A percentile compares a stretch with the other conserved stretches of the same genome.
Evolutionary conservation across 73 alveolate species (phyloP).

Genomic region (Paramecium tetraurelia): DNA sequence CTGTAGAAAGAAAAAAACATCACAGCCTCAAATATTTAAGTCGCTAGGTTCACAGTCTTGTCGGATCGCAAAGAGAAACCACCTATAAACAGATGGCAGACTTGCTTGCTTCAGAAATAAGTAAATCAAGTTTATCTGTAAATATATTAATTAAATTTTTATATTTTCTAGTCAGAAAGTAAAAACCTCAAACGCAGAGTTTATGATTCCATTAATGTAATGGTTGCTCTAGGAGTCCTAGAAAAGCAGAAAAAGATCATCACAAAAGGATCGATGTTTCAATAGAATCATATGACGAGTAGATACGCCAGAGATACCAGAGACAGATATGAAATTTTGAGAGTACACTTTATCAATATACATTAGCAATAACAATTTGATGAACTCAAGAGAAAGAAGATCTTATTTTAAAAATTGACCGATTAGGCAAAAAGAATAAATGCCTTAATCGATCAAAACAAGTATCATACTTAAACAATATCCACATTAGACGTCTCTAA

Average conservation of each 20-base stretch:
- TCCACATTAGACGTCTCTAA: background rate
- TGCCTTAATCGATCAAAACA: background rate
- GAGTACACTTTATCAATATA: background rate
- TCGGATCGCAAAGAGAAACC: background rate
- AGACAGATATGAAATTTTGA: background rate
- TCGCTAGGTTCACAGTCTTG: background rate
- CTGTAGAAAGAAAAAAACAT: background rate
- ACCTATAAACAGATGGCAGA: constrained; percentile 37
- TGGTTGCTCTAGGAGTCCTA: constrained; percentile 33
- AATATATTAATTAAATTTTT: background rate
- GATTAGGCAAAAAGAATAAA: background rate
- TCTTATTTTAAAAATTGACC: background rate
- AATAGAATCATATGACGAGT: constrained; percentile 18
- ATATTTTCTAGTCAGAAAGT: background rate
- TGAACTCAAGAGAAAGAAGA: background rate
- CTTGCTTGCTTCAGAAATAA: background rate
- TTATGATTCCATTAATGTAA: constrained; percentile 42
- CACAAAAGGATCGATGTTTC: constrained; percentile 21
- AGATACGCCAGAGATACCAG: background rate
- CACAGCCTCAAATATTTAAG: constrained; percentile 28
- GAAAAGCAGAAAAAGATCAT: constrained; percentile 4
- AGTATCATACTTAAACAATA: background rate
- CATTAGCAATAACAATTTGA: background rate
- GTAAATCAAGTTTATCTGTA: constrained; percentile 8
- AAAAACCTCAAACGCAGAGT: constrained; percentile 44